phyloP scores from a whole-genome alignment of 352 stramenopile species.

The Globisporangium camurandrum region DNA sequence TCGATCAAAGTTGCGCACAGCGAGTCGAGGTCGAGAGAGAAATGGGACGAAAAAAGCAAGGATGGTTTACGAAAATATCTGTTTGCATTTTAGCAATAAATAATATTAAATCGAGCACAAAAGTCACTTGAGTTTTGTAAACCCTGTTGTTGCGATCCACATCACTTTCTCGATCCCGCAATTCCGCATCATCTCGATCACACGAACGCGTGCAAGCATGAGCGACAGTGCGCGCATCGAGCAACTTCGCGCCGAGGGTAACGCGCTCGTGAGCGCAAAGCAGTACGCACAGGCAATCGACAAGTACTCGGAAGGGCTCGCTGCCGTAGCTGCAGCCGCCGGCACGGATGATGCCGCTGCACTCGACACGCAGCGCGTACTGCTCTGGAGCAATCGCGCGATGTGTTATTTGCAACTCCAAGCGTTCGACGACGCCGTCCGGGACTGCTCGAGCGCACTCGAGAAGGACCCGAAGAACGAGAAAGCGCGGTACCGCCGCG shows the following conservation, averaged over 20 bases:
- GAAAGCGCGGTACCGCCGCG: conserved; percentile 74
- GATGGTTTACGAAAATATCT: neutral
- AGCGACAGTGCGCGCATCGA: conserved; percentile 37
- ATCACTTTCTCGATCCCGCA: neutral
- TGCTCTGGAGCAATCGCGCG: conserved; percentile 76
- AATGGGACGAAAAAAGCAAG: too few relatives aligned
- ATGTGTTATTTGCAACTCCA: conserved; percentile 62
- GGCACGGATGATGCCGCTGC: conserved; percentile 12
- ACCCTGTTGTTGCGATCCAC: neutral
- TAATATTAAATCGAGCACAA: too few relatives aligned
- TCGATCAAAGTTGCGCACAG: too few relatives aligned
- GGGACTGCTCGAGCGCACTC: conserved; percentile 51
- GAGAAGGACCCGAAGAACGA: conserved; percentile 43
- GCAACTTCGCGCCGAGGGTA: conserved; percentile 54
- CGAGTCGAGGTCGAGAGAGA: neutral
- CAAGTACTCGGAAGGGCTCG: conserved; percentile 63
- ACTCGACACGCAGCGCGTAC: conserved; percentile 33
- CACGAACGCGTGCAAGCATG: neutral
- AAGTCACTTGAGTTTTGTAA: neutral
- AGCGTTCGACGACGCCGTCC: conserved; percentile 40
- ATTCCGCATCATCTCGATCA: neutral
- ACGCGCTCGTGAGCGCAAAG: conserved; percentile 71
- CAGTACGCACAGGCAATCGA: conserved; percentile 42
- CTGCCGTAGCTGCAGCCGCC: conserved; percentile 3
- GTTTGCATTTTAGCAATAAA: too few relatives aligned